Percentiles rank a stretch among this genome's conserved stretches.
These are phyloP conservation scores for Penicillium goetzii DNA, from an alignment of 495 filamentous ascomycete genomes.

Conservation along the genomic window DNA sequence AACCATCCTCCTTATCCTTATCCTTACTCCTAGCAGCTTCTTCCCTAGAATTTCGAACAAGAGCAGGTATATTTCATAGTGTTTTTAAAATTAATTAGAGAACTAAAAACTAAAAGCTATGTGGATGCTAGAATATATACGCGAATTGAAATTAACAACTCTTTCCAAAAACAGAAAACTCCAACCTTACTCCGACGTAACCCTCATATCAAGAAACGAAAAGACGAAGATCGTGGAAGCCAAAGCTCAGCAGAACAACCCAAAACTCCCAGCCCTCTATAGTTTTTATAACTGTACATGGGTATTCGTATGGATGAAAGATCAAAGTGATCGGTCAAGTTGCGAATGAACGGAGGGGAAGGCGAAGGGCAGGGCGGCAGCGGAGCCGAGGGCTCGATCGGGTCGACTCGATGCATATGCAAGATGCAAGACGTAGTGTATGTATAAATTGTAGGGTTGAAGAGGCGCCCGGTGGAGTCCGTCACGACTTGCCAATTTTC, in stretches of 20 bases:
- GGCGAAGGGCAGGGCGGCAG: background rate
- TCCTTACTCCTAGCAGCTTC: too few species aligned
- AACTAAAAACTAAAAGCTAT: slow-evolving; percentile 4
- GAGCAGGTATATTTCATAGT: background rate
- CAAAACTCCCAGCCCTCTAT: slow-evolving; percentile 21
- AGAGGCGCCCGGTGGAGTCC: background rate
- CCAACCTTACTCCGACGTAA: slow-evolving; percentile 11
- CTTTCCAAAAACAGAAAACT: slow-evolving; percentile 12
- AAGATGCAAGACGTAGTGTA: background rate
- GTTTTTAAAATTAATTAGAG: background rate
- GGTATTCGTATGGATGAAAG: slow-evolving; percentile 22
- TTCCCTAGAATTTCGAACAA: too few species aligned
- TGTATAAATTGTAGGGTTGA: background rate
- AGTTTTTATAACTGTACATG: slow-evolving; percentile 25
- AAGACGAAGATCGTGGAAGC: slow-evolving; percentile 9
- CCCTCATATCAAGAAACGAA: slow-evolving; percentile 6
- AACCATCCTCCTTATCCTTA: too few species aligned
- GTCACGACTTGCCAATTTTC: background rate
- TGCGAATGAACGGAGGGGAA: background rate
- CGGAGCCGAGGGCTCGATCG: background rate
- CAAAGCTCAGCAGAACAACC: slow-evolving; percentile 10
- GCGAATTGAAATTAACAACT: slow-evolving; percentile 3
- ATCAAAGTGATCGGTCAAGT: background rate
- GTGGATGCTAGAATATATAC: slow-evolving; percentile 1
- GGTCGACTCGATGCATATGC: background rate